phyloP scores from a whole-genome alignment of 106 monocot species.

The Alisma plantagoaquatica region DNA sequence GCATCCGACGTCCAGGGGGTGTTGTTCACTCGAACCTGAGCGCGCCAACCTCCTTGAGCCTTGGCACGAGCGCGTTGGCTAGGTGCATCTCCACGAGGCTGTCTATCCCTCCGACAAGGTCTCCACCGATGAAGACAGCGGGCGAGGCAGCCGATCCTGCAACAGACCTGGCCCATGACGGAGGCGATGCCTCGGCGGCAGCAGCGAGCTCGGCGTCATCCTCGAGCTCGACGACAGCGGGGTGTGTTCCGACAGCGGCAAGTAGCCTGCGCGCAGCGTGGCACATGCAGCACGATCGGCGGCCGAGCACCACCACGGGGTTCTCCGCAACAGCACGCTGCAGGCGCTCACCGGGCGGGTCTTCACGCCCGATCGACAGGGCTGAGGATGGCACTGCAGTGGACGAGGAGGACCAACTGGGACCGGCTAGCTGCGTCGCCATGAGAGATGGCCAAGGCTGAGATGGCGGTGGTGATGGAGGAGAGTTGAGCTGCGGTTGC shows the following conservation, averaged over 20 bases:
- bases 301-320: slow-evolving; percentile 18
- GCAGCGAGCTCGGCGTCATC: slow-evolving; percentile 16
- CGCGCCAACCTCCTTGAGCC: slow-evolving; percentile 9
- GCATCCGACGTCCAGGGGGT: no score
- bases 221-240: slow-evolving; percentile 10
- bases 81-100: slow-evolving; percentile 14
- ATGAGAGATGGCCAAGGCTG: no score
- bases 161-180: neutral
- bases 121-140: slow-evolving; percentile 19
- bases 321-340: slow-evolving; percentile 18
- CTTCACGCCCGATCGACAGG: slow-evolving; percentile 10
- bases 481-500: no score
- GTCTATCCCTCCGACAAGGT: slow-evolving; percentile 12
- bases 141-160: no score
- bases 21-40: slow-evolving; percentile 1
- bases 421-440: no score
- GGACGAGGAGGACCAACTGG: no score
- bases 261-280: slow-evolving; percentile 17
- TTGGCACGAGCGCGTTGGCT: slow-evolving; percentile 13
- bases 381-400: no score
- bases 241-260: slow-evolving; percentile 14
- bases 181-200: slow-evolving; percentile 1
- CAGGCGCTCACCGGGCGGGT: slow-evolving; percentile 11
- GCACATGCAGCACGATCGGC: slow-evolving; percentile 21
- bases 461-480: no score